phyloP scores from a whole-genome alignment of 345 rosid species.

The Populus davidiana region DNA sequence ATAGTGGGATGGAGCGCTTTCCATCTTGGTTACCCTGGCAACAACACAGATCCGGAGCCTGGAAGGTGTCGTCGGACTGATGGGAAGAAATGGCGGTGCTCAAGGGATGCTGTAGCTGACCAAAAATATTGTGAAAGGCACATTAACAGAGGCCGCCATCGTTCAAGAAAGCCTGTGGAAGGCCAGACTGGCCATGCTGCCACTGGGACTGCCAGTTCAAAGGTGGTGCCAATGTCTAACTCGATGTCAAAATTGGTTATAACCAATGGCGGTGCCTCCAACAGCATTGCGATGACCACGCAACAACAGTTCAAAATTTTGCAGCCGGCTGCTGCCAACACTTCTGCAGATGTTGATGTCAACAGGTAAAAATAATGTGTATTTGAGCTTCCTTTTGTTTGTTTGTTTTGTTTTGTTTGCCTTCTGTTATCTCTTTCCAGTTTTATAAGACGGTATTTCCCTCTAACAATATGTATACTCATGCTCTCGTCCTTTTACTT shows the following conservation, averaged over 20 bases:
- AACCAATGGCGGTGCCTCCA: slow-evolving; percentile 31
- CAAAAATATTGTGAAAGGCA: slow-evolving; percentile 84
- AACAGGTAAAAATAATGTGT: slow-evolving; percentile 13
- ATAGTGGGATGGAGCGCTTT: slow-evolving; percentile 66
- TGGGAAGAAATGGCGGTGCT: slow-evolving; percentile 88
- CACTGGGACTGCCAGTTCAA: slow-evolving; percentile 34
- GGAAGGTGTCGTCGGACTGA: slow-evolving; percentile 78
- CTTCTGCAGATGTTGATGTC: slow-evolving; percentile 25
- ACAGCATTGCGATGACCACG: slow-evolving; percentile 21
- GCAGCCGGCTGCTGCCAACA: slow-evolving; percentile 31
- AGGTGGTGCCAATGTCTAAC: slow-evolving; percentile 31
- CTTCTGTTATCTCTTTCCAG: not conserved
- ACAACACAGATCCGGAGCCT: slow-evolving; percentile 56
- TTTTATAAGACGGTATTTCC: slow-evolving; percentile 11
- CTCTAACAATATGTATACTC: slow-evolving; percentile 14
- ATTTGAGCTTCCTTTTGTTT: not conserved
- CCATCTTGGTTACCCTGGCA: slow-evolving; percentile 54
- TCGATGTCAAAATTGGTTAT: slow-evolving; percentile 26
- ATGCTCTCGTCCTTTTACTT: slow-evolving; percentile 16
- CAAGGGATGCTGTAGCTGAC: slow-evolving; percentile 67
- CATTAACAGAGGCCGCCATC: slow-evolving; percentile 78
- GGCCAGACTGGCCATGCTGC: slow-evolving; percentile 49
- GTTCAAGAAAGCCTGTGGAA: slow-evolving; percentile 89
- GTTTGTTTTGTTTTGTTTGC: not conserved
- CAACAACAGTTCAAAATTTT: slow-evolving; percentile 34